Evolutionary conservation across 1,284 basidiomycete genomes (phyloP).

Genomic region (Pseudozyma sp.): DNA sequence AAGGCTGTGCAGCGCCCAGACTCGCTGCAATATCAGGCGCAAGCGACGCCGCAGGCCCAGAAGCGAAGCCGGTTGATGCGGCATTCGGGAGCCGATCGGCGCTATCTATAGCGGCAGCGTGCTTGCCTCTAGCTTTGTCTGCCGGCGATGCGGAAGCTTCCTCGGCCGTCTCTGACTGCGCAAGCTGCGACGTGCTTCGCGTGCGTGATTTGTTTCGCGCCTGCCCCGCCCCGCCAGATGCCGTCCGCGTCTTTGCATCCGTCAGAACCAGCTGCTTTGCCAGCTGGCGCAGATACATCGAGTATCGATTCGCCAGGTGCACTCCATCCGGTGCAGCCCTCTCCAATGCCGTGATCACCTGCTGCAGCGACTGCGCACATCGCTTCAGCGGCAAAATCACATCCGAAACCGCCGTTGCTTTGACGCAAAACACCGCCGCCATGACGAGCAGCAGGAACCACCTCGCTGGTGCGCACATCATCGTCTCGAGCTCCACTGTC

Average conservation of each 20-base stretch:
- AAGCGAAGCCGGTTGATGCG: background rate
- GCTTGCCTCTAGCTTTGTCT: slow-evolving; percentile 4
- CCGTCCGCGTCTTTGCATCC: slow-evolving; percentile 41
- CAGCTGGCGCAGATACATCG: slow-evolving; percentile 47
- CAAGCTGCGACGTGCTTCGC: slow-evolving; percentile 6
- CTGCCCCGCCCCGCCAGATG: slow-evolving; percentile 5
- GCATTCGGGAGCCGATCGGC: background rate
- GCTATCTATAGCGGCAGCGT: background rate
- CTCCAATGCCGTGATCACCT: slow-evolving; percentile 47
- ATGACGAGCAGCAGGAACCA: slow-evolving; percentile 57
- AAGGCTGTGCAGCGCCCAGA: slow-evolving; percentile 1
- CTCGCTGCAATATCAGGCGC: background rate
- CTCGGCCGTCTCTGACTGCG: slow-evolving; percentile 4
- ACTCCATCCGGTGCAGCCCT: slow-evolving; percentile 47
- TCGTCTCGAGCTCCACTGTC: slow-evolving; percentile 48
- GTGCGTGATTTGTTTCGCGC: slow-evolving; percentile 21
- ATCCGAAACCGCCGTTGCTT: slow-evolving; percentile 52
- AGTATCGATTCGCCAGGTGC: slow-evolving; percentile 47
- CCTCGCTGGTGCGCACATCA: slow-evolving; percentile 56
- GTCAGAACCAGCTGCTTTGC: slow-evolving; percentile 51
- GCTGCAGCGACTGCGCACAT: slow-evolving; percentile 49
- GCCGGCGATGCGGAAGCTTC: slow-evolving; percentile 1
- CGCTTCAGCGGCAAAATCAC: slow-evolving; percentile 48
- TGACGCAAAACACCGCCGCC: slow-evolving; percentile 53
- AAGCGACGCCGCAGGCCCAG: background rate